Conservation (phyloP, 2,329 filamentous ascomycete genomes). For the Chaetomiaceae sp. region DNA sequence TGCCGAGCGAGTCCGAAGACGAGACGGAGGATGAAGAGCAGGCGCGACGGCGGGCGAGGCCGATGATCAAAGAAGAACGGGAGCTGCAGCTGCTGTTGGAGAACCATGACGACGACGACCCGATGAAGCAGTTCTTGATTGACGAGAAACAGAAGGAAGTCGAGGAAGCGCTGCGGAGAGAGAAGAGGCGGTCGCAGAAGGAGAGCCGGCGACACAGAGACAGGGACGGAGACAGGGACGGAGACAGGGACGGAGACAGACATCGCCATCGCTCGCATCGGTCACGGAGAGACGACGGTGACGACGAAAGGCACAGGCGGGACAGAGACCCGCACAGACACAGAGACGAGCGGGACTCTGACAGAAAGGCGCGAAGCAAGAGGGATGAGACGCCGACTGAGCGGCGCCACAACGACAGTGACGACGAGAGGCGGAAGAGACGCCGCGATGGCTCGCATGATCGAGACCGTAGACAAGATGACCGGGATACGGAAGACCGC, state of each 20-base stretch:
- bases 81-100: conserved; percentile 70
- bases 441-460: conserved; percentile 4
- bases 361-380: conserved; percentile 29
- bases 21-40: conserved; percentile 39
- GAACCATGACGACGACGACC: conserved; percentile 90
- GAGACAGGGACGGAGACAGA: conserved; percentile 21
- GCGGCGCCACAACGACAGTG: conserved; percentile 7
- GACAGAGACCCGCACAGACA: conserved; percentile 26
- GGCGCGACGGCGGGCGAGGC: conserved; percentile 38
- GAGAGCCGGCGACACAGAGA: conserved; percentile 40
- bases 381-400: conserved; percentile 33
- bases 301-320: conserved; percentile 24
- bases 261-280: conserved; percentile 21
- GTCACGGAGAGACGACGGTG: conserved; percentile 22
- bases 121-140: conserved; percentile 89
- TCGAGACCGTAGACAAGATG: conserved; percentile 13
- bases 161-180: conserved; percentile 57
- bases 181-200: conserved; percentile 45
- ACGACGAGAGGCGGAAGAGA: conserved; percentile 9
- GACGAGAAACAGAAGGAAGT: conserved; percentile 89
- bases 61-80: conserved; percentile 70
- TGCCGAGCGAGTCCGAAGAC: conserved; percentile 38
- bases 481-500: conserved; percentile 14
- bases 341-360: conserved; percentile 19
- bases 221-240: conserved; percentile 25